Base-by-base conservation (phyloP, 2,329 filamentous ascomycete species). In the Cercospora sojina region DNA sequence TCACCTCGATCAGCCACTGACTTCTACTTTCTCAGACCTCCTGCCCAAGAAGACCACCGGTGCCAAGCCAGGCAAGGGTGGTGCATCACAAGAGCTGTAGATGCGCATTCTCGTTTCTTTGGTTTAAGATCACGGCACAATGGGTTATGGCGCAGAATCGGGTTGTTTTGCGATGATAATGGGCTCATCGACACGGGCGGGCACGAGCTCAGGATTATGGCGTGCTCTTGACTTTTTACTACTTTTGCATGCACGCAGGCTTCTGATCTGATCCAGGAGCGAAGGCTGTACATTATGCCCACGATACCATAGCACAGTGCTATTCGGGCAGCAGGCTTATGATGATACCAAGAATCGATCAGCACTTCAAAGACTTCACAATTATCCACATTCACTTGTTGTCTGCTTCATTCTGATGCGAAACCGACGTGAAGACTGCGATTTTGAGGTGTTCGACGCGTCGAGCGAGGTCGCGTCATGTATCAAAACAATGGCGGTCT, bases 21-120 rank as follows among this genome's bases (percentile, higher is more conserved):
- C 78, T 68, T 66, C 59, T 64, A 9, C 70, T 74, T 76, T 63
- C 32, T 57, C 78, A 96, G 94, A 99, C 86, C 91, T 99, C 71
- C 89, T 99, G 74, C 95, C 95, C 80, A 98, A 99, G 93, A 98
- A 98, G 92, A 97, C 95, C 66, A 87, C 75, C 69, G 74, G 70
- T 66, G 73, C 72, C 72, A 97, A 98, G 91, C 86, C 87, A 80
- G 91, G 91, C 84, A 97, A 97, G 90, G 90, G 88, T 80, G 86
- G 88, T 80, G 86, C 88, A 77, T 96, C 92, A 85, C 93, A 97
- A 85, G 93, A 97, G 87, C 87, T 98, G 85, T 98, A 92, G 87
- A 84, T 75, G 70, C 66, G 70, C 78, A 70, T 31, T 23, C 58
- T 62, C 23, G 66, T 66, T 65, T 65, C 69, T 68, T 72, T 69